Evolutionary conservation across 2,329 filamentous ascomycete species (phyloP), one percentile per base, ranked within the genome.

Genomic region (Diaporthe citrichinensis): DNA sequence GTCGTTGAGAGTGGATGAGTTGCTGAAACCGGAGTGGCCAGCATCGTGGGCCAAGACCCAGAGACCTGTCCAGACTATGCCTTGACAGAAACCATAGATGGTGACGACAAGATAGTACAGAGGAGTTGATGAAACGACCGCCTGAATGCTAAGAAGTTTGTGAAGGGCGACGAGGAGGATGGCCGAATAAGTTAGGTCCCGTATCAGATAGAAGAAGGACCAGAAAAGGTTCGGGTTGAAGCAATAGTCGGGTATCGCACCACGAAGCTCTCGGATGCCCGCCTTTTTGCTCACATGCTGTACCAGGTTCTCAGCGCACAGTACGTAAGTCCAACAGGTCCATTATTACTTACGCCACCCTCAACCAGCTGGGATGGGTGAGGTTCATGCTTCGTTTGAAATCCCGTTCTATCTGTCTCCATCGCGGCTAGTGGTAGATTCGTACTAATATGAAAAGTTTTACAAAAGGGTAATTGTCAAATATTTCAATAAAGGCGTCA

Each of bases 181-280:
- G 34, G 57, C 57, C 57, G 57, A 59, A 39, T 59, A 59, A 25
- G 23, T 39, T 20, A 59, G 34, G 34, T 59, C 57, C 57, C 57
- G 57, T 59, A 59, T 59, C 23, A 59, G 20, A 59, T 59, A 59
- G 57, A 59, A 59, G 34, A 59, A 59, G 20, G 57, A 59, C 57
- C 57, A 59, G 34, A 59, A 59, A 41, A 39, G 57, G 34, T 59
- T 39, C 1, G 57, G 57, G 57, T 3, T 59, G 85, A 94, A 98
- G 91, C 97, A 99, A 90, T 98, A 97, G 86, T 96, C 95, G 78
- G 97, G 97, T 80, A 99, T 98, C 83, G 97, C 96, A 87, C 98
- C 94, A 82, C 95, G 93, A 83, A 99, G 96, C 83, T 99, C 92
- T 90, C 98, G 98, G 90, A 99, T 98, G 83, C 57, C 57, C 20